Evolutionary conservation across 306 rosid species (phyloP).

Genomic region (Vigna nakashimae): DNA sequence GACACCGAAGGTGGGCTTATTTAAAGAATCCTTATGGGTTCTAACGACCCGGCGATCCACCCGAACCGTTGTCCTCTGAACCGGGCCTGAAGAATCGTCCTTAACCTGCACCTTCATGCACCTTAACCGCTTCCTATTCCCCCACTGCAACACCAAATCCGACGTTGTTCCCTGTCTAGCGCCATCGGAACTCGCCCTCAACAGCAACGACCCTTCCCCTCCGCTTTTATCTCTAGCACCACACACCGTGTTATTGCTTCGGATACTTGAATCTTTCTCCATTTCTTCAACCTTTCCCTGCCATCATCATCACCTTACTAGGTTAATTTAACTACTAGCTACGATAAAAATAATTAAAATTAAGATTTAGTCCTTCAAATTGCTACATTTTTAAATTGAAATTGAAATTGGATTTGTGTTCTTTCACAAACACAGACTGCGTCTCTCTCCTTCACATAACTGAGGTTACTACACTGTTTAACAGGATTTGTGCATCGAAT

Average conservation of each 20-base stretch:
- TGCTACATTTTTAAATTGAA: slow-evolving; percentile 29
- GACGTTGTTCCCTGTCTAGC: slow-evolving; percentile 65
- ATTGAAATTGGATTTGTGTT: slow-evolving; percentile 3
- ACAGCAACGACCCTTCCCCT: slow-evolving; percentile 57
- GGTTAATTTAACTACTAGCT: slow-evolving; percentile 10
- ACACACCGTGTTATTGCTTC: slow-evolving; percentile 29
- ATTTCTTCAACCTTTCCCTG: slow-evolving; percentile 55
- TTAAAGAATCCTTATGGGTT: slow-evolving; percentile 61
- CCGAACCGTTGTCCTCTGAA: slow-evolving; percentile 73
- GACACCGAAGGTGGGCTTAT: slow-evolving; percentile 45
- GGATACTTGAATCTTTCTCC: slow-evolving; percentile 60
- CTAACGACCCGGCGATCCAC: slow-evolving; percentile 84
- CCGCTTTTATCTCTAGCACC: slow-evolving; percentile 54
- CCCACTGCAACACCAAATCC: slow-evolving; percentile 86
- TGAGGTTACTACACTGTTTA: neutral
- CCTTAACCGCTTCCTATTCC: slow-evolving; percentile 89
- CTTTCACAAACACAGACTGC: slow-evolving; percentile 10
- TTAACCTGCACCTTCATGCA: slow-evolving; percentile 94
- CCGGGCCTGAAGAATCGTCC: slow-evolving; percentile 64
- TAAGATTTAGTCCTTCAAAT: slow-evolving; percentile 6
- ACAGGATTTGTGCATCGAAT: slow-evolving; percentile 15
- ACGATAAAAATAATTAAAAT: neutral
- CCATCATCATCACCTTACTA: slow-evolving; percentile 31
- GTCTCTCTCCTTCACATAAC: neutral
- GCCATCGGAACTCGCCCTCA: slow-evolving; percentile 61